Conservation (phyloP, 2,329 filamentous ascomycete genomes). For the Aspergillus terreus region DNA sequence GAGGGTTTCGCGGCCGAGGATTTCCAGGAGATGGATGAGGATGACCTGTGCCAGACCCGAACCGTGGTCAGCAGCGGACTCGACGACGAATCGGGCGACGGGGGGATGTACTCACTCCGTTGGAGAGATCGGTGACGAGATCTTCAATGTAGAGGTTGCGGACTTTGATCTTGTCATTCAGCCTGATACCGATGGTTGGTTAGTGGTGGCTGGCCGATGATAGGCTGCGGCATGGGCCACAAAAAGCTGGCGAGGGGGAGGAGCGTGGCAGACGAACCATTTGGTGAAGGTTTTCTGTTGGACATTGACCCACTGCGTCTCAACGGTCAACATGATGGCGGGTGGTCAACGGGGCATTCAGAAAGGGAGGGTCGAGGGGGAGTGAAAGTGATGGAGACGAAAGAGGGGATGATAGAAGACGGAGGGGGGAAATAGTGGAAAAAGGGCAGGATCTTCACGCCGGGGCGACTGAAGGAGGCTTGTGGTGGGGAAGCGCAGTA, state of each 20-base stretch:
- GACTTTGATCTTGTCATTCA: constrained; percentile 88
- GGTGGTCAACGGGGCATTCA: constrained; percentile 25
- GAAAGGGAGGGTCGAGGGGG: constrained; percentile 5
- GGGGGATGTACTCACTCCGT: constrained; percentile 66
- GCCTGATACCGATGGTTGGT: constrained; percentile 52
- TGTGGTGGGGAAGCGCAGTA: too few relatives aligned
- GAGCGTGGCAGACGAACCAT: constrained; percentile 56
- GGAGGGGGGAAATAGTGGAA: constrained; percentile 11
- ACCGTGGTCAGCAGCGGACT: not conserved
- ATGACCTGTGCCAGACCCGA: constrained; percentile 61
- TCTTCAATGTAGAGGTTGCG: constrained; percentile 79
- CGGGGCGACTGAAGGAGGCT: constrained; percentile 4
- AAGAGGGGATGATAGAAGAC: not conserved
- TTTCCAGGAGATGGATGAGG: constrained; percentile 95
- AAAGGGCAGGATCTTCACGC: constrained; percentile 18
- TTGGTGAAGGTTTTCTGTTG: constrained; percentile 99
- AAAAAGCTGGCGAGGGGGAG: not conserved
- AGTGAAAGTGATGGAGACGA: not conserved
- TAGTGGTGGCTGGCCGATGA: not conserved
- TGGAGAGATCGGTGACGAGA: constrained; percentile 82
- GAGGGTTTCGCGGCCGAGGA: constrained; percentile 88
- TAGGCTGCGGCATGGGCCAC: not conserved
- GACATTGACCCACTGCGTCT: constrained; percentile 68
- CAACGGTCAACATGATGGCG: constrained; percentile 45
- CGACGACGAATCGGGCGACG: not conserved